A percentile compares a stretch with the other conserved stretches of the same genome.
Conservation (phyloP, 768 basidiomycete genomes). For the Paxillus rubicundulus region DNA sequence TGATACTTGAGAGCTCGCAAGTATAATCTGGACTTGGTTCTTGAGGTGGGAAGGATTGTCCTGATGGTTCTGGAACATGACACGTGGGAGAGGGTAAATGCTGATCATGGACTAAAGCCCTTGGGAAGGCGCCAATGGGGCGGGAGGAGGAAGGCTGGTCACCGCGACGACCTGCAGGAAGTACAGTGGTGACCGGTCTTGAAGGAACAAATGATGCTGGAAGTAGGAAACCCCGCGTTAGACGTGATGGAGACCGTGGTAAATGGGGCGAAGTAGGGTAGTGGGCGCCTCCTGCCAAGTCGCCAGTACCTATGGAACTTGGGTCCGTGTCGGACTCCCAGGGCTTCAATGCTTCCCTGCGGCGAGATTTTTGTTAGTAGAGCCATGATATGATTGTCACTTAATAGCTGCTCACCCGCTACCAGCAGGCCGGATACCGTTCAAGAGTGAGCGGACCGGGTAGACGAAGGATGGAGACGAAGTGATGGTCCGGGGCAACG, state of each 20-base stretch:
- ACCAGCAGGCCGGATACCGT: constrained; percentile 34
- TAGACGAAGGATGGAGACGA: constrained; percentile 31
- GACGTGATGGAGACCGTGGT: not conserved
- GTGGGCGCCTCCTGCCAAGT: not conserved
- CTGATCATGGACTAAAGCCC: not conserved
- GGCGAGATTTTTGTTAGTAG: not conserved
- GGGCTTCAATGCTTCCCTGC: not conserved
- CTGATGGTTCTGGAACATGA: not conserved
- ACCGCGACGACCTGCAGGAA: not conserved
- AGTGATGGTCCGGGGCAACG: not conserved
- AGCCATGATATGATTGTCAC: not conserved
- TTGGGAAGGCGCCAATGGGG: not conserved
- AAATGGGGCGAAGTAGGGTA: not conserved
- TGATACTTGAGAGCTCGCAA: constrained; percentile 4
- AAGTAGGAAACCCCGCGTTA: not conserved
- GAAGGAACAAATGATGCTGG: not conserved
- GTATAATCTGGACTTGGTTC: not conserved
- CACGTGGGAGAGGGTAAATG: not conserved
- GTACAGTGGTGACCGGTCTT: not conserved
- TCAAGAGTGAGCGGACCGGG: constrained; percentile 41
- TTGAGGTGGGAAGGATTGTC: not conserved
- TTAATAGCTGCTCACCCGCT: constrained; percentile 1
- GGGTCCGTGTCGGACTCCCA: too few species aligned
- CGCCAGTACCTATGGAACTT: too few species aligned
- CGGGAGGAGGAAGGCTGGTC: not conserved